Base-by-base conservation (phyloP, 163 green algal genomes). In the Trebouxiophyceae sp. region DNA sequence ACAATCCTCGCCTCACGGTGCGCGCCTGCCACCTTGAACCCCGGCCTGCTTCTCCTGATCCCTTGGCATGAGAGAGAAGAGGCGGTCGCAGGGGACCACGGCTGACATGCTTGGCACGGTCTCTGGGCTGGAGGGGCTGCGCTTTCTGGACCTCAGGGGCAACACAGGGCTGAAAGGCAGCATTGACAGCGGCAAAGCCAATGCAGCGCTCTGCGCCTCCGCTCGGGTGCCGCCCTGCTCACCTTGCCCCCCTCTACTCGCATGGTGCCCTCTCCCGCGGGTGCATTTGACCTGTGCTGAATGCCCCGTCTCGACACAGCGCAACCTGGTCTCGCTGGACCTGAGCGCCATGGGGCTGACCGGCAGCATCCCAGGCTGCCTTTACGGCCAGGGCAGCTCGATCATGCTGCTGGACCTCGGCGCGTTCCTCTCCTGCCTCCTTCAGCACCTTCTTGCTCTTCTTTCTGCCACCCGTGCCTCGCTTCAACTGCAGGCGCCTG, bases 1-100 rank as follows among this genome's bases (percentile, higher is more conserved):
- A 46, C 64, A 72, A 66, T 33, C 69, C 69, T 7, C 62, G 65
- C 30, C 7, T 76, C 1, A 65, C 50, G 50, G 67, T 68, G 44
- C 29, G 32, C 27, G 34, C 39, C 39, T 50, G 39, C 8, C 7
- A 30, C n/a, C n/a, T n/a, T n/a, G n/a, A n/a, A n/a, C n/a, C 39
- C 39, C 12, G 7, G 8, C 7, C 8, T 7, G 39, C 39, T 12
- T 12, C 12, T 12, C 7, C 8, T 12, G 7, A 7, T 12, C 39
- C 12, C 39, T 47, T 7, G 8, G 8, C 39, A 12, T 47, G n/a
- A n/a, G n/a, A n/a, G n/a, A n/a, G n/a, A n/a, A n/a, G n/a, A n/a
- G n/a, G n/a, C n/a, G n/a, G n/a, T n/a, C n/a, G 19, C 39, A 50
- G 39, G 39, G 39, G 12, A 50, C 12, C 39, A 50, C 39, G 19